phyloP scores from a whole-genome alignment of 2,329 filamentous ascomycete genomes.

The Fusarium devonianum region DNA sequence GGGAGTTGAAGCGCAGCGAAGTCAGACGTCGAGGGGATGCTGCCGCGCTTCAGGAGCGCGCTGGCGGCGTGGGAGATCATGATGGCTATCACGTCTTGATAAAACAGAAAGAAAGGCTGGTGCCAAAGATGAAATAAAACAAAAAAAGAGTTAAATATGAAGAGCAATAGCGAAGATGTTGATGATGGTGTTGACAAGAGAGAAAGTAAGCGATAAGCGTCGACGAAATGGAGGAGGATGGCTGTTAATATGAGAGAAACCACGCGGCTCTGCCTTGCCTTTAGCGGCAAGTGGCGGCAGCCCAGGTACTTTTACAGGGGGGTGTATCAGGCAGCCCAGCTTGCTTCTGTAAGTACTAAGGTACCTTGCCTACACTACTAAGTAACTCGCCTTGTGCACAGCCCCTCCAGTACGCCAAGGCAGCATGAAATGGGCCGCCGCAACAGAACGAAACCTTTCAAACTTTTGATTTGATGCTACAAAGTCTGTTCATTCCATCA shows the following conservation, averaged over 20 bases:
- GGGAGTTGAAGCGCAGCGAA: slow-evolving; percentile 13
- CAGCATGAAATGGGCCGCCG: no score
- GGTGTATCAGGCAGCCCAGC: not conserved
- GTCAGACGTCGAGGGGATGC: slow-evolving; percentile 24
- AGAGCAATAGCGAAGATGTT: no score
- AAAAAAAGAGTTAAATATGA: no score
- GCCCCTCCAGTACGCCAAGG: no score
- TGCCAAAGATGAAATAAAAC: not conserved
- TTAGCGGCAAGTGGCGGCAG: no score
- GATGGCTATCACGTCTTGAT: slow-evolving; percentile 1
- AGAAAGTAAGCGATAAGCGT: not conserved
- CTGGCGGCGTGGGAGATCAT: slow-evolving; percentile 32
- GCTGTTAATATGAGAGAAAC: not conserved
- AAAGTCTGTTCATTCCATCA: no score
- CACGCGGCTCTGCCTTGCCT: not conserved
- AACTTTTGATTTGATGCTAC: no score
- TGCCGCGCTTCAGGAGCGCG: slow-evolving; percentile 46
- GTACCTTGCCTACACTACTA: no score
- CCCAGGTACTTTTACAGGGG: no score
- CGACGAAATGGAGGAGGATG: slow-evolving; percentile 11
- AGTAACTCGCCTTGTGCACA: not conserved
- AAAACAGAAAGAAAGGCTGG: no score
- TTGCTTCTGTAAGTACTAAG: no score
- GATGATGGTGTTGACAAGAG: not conserved
- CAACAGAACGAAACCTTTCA: no score